Percentiles rank a stretch among this genome's conserved stretches.
phyloP scores from a whole-genome alignment of 495 filamentous ascomycete genomes.

The Hyaloscypha variabilis region DNA sequence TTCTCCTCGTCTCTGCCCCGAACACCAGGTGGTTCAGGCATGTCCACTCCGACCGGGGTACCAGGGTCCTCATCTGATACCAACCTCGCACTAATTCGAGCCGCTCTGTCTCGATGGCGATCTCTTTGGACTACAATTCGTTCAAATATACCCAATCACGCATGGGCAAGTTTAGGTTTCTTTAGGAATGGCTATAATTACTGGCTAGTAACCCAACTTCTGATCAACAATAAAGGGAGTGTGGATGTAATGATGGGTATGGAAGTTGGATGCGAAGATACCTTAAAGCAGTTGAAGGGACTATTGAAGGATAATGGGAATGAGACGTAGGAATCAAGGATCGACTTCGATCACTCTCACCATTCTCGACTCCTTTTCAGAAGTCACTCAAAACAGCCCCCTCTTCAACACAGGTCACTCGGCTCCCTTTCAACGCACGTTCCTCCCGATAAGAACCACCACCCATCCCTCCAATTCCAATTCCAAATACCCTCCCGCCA shows the following conservation, averaged over 20 bases:
- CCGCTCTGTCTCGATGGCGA: constrained; percentile 21
- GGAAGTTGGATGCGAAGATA: constrained; percentile 27
- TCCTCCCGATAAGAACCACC: not conserved
- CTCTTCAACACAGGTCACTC: not conserved
- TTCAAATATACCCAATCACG: constrained; percentile 12
- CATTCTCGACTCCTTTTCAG: not conserved
- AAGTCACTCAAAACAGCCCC: not conserved
- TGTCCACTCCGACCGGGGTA: constrained; percentile 2
- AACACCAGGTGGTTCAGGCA: not conserved
- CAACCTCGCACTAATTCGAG: constrained; percentile 17
- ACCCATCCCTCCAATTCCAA: not conserved
- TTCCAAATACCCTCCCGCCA: not conserved
- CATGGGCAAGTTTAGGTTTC: constrained; percentile 25
- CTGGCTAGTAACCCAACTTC: constrained; percentile 25
- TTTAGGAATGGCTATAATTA: constrained; percentile 26
- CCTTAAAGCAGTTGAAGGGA: constrained; percentile 10
- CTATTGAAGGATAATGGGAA: constrained; percentile 13
- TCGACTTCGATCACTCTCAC: not conserved
- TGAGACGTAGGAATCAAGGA: constrained; percentile 1
- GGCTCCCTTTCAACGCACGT: not conserved
- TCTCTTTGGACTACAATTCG: constrained; percentile 20
- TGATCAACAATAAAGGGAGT: constrained; percentile 24
- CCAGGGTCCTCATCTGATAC: constrained; percentile 4
- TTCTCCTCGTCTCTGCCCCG: constrained; percentile 17
- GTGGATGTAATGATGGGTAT: constrained; percentile 17